Base-by-base conservation (phyloP, 179 eudicot genomes). In the Pouteria campechiana region DNA sequence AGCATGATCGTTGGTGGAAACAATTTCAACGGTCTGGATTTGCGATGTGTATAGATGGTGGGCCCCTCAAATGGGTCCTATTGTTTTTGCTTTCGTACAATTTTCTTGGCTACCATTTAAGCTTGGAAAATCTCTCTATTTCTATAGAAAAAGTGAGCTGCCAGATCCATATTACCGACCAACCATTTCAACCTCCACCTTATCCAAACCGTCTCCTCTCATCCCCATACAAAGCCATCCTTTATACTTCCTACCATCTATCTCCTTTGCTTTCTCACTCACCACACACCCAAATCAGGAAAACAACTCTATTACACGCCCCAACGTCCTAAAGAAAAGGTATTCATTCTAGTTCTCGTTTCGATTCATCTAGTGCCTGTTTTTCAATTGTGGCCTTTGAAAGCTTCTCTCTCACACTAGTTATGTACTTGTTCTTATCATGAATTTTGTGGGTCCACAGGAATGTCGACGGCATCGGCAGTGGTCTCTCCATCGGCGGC, bases 381-480 rank as follows among this genome's bases (percentile, higher is more conserved):
- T 24, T 14, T 3, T 8, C 4, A 6, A 10, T 22, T 19, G 6
- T 24, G 2, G 13, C 13, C 12, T 13, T 22, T 7, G 17, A 8
- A 13, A 3, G 10, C 36, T 32, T 21, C 24, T 9, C 10, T 3
- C n/a, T 36, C 28, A 2, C 18, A 12, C 13, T 8, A 17, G 3
- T 12, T 32, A n/a, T 32, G 2, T n/a, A n/a, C n/a, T n/a, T n/a
- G n/a, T n/a, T n/a, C n/a, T n/a, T n/a, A n/a, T 17, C 31, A 23
- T 27, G 16, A 5, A 23, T 43, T 17, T 37, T 7, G 20, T 11
- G 25, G 19, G 13, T 29, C 5, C 22, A 29, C 28, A 32, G 2
- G 13, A 58, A 61, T 52, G 59, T 66, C 74, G 55, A 63, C 78
- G 70, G 70, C 63, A 29, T 40, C 63, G 16, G 46, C 74, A 21